Evolutionary conservation across 2,329 filamentous ascomycete species (phyloP).

Genomic region (Monosporascus sp.): DNA sequence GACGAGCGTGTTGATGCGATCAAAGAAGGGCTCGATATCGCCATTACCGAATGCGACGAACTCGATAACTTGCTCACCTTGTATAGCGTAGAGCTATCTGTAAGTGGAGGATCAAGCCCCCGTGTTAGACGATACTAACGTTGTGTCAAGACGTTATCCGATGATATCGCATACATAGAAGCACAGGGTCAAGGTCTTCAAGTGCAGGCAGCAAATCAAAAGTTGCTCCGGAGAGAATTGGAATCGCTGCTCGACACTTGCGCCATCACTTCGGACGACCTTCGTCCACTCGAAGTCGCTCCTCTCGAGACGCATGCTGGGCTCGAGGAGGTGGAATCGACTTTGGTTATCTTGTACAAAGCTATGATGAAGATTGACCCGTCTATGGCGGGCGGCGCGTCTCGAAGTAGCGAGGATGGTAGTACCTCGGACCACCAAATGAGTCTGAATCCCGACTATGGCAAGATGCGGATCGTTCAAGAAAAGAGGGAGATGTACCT

Average conservation of each 20-base stretch:
- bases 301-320: conserved; percentile 67
- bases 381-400: conserved; percentile 53
- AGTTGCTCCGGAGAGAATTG: conserved; percentile 83
- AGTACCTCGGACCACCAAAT: conserved; percentile 39
- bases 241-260: conserved; percentile 86
- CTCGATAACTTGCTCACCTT: conserved; percentile 89
- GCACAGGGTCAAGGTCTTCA: conserved; percentile 95
- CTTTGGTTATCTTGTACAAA: conserved; percentile 78
- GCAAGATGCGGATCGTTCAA: conserved; percentile 87
- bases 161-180: conserved; percentile 96
- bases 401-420: conserved; percentile 42
- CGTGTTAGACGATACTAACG: conserved; percentile 15
- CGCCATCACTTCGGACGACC: conserved; percentile 71
- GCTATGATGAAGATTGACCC: conserved; percentile 94
- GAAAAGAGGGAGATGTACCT: conserved; percentile 91
- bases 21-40: conserved; percentile 76
- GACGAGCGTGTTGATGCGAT: conserved; percentile 87
- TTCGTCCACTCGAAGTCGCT: conserved; percentile 67
- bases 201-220: conserved; percentile 95
- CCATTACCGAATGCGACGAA: conserved; percentile 94
- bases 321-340: conserved; percentile 69
- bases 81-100: conserved; percentile 89
- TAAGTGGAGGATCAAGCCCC: conserved; percentile 38
- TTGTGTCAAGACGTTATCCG: conserved; percentile 70
- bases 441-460: conserved; percentile 66